Conservation (phyloP, 2,329 filamentous ascomycete species). For the Apiospora pterosperma region DNA sequence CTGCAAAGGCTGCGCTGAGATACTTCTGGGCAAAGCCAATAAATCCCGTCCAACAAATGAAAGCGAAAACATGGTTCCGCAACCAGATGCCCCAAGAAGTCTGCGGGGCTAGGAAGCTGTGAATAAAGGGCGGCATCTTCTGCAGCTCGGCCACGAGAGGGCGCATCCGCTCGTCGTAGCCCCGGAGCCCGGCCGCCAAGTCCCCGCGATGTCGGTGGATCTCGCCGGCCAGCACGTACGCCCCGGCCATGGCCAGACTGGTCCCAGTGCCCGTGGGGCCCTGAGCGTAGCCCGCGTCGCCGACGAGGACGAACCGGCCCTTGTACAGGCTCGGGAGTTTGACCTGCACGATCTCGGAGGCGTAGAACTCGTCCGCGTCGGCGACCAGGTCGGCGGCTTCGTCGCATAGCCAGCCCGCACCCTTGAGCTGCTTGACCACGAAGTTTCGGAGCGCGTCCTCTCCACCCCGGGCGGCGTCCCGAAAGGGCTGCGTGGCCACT, state of each 20-base stretch:
- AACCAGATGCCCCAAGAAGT: constrained; percentile 42
- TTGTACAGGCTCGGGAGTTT: constrained; percentile 39
- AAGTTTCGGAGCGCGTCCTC: constrained; percentile 16
- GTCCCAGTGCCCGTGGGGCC: constrained; percentile 51
- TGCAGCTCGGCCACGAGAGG: constrained; percentile 31
- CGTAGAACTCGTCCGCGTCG: constrained; percentile 42
- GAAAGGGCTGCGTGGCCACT: constrained; percentile 30
- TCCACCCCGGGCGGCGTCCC: constrained; percentile 34
- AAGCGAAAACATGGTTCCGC: constrained; percentile 37
- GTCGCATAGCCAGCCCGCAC: constrained; percentile 18
- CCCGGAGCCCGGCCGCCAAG: constrained; percentile 27
- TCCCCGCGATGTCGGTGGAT: constrained; percentile 25
- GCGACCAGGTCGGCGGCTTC: constrained; percentile 13
- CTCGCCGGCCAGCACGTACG: constrained; percentile 57
- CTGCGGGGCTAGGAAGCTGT: constrained; percentile 38
- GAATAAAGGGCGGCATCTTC: constrained; percentile 28
- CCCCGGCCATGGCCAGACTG: constrained; percentile 42
- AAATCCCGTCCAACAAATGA: constrained; percentile 35
- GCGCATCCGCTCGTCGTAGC: constrained; percentile 33
- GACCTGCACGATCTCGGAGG: constrained; percentile 40
- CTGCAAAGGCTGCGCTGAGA: constrained; percentile 12
- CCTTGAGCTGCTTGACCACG: constrained; percentile 28
- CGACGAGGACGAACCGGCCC: constrained; percentile 47
- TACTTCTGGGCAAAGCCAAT: constrained; percentile 26
- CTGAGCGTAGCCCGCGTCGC: constrained; percentile 52